phyloP scores from a whole-genome alignment of 257 asterid genomes.

The Rhazya stricta region DNA sequence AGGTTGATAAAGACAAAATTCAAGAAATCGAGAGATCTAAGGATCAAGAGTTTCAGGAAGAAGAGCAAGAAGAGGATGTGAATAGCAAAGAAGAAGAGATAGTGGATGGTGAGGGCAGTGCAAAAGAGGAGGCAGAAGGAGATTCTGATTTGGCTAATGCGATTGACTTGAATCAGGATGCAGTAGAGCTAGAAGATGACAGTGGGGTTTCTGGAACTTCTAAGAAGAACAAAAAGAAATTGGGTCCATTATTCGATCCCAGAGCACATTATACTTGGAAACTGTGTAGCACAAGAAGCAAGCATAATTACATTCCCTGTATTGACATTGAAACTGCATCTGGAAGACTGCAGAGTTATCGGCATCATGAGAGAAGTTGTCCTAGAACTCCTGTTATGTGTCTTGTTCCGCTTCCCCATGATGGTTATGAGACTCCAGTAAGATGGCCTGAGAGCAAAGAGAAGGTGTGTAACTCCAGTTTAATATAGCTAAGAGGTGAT shows the following conservation, averaged over 20 bases:
- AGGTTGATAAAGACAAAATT: slow-evolving; percentile 26
- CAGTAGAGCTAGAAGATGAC: slow-evolving; percentile 44
- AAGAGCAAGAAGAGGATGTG: slow-evolving; percentile 22
- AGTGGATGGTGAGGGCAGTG: slow-evolving; percentile 32
- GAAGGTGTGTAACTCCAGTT: slow-evolving; percentile 43
- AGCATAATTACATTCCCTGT: slow-evolving; percentile 91
- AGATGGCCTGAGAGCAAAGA: slow-evolving; percentile 84
- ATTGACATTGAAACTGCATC: slow-evolving; percentile 63
- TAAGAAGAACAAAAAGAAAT: slow-evolving; percentile 38
- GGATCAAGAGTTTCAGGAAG: slow-evolving; percentile 33
- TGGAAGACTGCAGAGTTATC: slow-evolving; percentile 48
- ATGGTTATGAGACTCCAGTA: slow-evolving; percentile 62
- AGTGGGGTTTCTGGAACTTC: slow-evolving; percentile 15
- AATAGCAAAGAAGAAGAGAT: slow-evolving; percentile 18
- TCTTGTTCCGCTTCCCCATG: slow-evolving; percentile 82
- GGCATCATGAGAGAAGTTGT: slow-evolving; percentile 94
- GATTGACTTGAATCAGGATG: slow-evolving; percentile 47
- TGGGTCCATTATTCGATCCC: slow-evolving; percentile 73
- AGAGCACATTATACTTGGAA: slow-evolving; percentile 66
- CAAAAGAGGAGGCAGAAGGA: slow-evolving; percentile 23
- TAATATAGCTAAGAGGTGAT: slow-evolving; percentile 11
- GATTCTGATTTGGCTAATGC: slow-evolving; percentile 38
- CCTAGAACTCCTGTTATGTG: slow-evolving; percentile 65
- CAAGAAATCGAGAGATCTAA: slow-evolving; percentile 53
- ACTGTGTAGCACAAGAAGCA: slow-evolving; percentile 74